Evolutionary conservation across 2,329 filamentous ascomycete genomes (phyloP).

Genomic region (Colletotrichum truncatum): DNA sequence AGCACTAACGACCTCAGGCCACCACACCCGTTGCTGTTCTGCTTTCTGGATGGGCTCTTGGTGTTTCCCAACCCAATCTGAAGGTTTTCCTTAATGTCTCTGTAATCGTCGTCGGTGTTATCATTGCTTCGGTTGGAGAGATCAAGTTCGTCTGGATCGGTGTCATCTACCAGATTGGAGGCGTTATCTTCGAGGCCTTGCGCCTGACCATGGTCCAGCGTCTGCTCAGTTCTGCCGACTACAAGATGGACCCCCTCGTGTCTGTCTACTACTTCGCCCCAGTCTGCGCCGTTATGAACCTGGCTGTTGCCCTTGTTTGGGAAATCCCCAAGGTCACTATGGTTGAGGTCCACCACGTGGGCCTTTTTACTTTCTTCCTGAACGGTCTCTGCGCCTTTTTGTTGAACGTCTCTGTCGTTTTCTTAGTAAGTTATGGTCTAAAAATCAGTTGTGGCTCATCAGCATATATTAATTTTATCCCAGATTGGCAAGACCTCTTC

Average conservation of each 20-base stretch:
- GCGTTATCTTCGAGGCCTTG: conserved; percentile 83
- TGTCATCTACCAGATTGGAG: conserved; percentile 81
- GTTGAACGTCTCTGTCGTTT: conserved; percentile 86
- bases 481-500: conserved; percentile 90
- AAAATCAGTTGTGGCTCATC: background rate
- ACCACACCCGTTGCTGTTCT: conserved; percentile 95
- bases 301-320: conserved; percentile 75
- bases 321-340: conserved; percentile 77
- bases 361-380: conserved; percentile 74
- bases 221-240: conserved; percentile 82
- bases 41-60: conserved; percentile 87
- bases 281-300: conserved; percentile 85
- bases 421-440: conserved; percentile 71
- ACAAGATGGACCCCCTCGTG: conserved; percentile 91
- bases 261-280: conserved; percentile 92
- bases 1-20: conserved; percentile 63
- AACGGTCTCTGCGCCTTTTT: conserved; percentile 84
- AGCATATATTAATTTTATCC: conserved; percentile 36
- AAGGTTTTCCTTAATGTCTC: conserved; percentile 93
- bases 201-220: conserved; percentile 87
- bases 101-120: conserved; percentile 91
- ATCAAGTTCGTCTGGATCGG: conserved; percentile 89
- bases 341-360: conserved; percentile 77
- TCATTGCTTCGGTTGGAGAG: conserved; percentile 94
- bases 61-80: conserved; percentile 83